Percentiles rank a stretch among this genome's conserved stretches.
These are phyloP conservation scores for Termitomyces titanicus DNA, from an alignment of 768 basidiomycete genomes.

Conservation along the genomic window DNA sequence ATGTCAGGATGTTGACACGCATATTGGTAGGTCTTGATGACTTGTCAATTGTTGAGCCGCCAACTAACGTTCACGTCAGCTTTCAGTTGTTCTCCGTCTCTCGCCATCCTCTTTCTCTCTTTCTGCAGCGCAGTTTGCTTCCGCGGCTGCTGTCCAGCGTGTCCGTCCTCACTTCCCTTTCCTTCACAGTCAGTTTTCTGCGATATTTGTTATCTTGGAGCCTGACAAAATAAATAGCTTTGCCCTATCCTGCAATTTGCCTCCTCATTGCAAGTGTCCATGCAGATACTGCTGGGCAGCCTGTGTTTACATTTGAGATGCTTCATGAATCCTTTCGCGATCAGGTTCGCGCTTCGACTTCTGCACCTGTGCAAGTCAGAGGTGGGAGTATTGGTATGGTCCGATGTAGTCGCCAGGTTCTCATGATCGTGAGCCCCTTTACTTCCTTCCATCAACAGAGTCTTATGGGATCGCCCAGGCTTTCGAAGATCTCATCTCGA, in stretches of 20 bases:
- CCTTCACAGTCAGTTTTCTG: constrained; percentile 43
- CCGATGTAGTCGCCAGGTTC: constrained; percentile 57
- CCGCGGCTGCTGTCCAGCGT: constrained; percentile 49
- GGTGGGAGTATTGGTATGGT: constrained; percentile 78
- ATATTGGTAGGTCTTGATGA: constrained; percentile 50
- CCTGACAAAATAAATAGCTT: constrained; percentile 34
- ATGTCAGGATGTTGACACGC: constrained; percentile 53
- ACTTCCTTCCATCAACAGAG: not conserved
- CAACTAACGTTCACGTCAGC: constrained; percentile 28
- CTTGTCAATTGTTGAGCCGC: not conserved
- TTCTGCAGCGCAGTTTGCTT: constrained; percentile 37
- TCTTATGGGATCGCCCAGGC: constrained; percentile 42
- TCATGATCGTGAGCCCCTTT: constrained; percentile 52
- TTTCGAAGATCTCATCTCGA: constrained; percentile 64
- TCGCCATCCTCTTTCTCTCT: constrained; percentile 52
- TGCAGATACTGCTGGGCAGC: constrained; percentile 69
- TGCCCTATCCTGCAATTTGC: constrained; percentile 78
- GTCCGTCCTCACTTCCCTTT: constrained; percentile 49
- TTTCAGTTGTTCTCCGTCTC: constrained; percentile 39
- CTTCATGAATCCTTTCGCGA: constrained; percentile 75
- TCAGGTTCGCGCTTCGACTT: constrained; percentile 66
- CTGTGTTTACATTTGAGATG: constrained; percentile 89
- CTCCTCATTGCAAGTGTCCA: constrained; percentile 86
- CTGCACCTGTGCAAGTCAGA: constrained; percentile 72
- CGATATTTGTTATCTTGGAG: not conserved